Evolutionary conservation across 1,284 basidiomycete genomes (phyloP).

Genomic region (Trametes versicolor): DNA sequence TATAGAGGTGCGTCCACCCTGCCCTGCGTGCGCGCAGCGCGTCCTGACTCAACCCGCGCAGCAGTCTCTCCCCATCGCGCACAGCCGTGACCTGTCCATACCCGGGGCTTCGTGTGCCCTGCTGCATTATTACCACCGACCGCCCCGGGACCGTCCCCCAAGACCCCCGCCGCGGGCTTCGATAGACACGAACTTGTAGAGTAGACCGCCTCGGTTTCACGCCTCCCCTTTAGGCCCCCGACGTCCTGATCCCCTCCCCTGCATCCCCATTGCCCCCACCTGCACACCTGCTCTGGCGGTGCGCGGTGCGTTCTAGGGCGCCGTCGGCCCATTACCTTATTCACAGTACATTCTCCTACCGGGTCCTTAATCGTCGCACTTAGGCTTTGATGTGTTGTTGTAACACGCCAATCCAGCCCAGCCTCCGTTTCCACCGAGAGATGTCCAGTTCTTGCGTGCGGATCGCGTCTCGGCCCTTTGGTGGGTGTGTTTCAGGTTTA

Average conservation of each 20-base stretch:
- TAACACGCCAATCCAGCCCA: constrained; percentile 24
- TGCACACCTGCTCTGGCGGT: neutral
- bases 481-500: neutral
- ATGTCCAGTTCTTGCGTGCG: neutral
- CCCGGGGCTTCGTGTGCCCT: constrained; percentile 29
- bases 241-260: neutral
- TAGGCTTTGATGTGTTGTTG: constrained; percentile 26
- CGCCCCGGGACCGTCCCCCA: constrained; percentile 9
- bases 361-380: constrained; percentile 15
- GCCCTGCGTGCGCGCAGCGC: neutral
- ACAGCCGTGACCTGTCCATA: constrained; percentile 26
- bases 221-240: constrained; percentile 2
- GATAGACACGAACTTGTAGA: constrained; percentile 31
- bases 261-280: neutral
- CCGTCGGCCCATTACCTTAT: constrained; percentile 8
- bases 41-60: constrained; percentile 6
- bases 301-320: neutral
- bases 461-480: neutral
- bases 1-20: constrained; percentile 24
- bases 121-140: constrained; percentile 30
- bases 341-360: constrained; percentile 8
- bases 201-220: constrained; percentile 30
- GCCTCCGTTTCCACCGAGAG: neutral
- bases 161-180: constrained; percentile 13
- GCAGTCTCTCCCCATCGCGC: constrained; percentile 12